Evolutionary conservation across 495 filamentous ascomycete species (phyloP).

Genomic region (Collariella sp.): DNA sequence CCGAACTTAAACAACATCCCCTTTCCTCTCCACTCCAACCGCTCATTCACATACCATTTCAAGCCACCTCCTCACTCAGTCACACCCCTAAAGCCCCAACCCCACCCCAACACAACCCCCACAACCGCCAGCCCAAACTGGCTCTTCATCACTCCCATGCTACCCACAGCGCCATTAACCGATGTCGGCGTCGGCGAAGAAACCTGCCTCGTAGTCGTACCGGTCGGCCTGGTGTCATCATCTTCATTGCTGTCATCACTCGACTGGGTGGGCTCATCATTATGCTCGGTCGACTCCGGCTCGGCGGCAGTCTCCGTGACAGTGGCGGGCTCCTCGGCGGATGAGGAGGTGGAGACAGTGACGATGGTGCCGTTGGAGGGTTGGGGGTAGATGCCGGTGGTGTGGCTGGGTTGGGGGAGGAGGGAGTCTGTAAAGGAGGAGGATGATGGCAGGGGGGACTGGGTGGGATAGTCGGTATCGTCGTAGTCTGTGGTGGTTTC

Average conservation of each 20-base stretch:
- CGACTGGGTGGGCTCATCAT: neutral
- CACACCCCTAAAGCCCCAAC: neutral
- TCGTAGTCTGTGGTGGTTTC: neutral
- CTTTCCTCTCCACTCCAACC: too few species aligned
- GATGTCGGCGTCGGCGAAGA: neutral
- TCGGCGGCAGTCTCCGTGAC: too few species aligned
- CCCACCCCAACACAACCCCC: slow-evolving; percentile 1
- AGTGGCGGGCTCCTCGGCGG: too few species aligned
- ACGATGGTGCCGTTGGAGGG: neutral
- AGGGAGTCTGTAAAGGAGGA: too few species aligned
- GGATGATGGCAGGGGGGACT: too few species aligned
- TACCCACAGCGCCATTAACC: slow-evolving; percentile 1
- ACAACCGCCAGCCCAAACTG: slow-evolving; percentile 8
- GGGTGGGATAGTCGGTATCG: too few species aligned
- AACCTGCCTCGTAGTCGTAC: neutral
- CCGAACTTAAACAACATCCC: too few species aligned
- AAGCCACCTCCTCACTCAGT: neutral
- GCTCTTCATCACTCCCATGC: neutral
- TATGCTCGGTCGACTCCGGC: neutral
- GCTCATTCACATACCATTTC: neutral
- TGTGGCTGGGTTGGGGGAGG: too few species aligned
- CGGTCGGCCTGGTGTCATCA: neutral
- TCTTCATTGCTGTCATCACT: neutral
- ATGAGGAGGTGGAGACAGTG: neutral
- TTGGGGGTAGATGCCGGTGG: too few species aligned